A percentile compares a stretch with the other conserved stretches of the same genome.
These are phyloP conservation scores for Lippia alba DNA, from an alignment of 305 asterid genomes.

Conservation along the genomic window DNA sequence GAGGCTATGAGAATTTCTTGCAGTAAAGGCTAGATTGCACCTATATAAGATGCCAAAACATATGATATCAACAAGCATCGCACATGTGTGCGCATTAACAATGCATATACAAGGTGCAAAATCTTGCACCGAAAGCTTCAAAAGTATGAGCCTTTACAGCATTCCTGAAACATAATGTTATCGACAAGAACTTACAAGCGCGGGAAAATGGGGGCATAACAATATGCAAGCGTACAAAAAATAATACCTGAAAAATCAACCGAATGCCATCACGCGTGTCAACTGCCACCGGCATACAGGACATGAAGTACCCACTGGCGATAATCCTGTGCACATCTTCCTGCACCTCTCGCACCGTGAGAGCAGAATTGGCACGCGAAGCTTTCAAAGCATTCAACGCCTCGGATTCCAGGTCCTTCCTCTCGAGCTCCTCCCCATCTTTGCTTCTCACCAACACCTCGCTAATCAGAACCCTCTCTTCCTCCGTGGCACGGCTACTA, in stretches of 20 bases:
- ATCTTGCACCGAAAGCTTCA: neutral
- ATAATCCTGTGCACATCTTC: constrained; percentile 92
- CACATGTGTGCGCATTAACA: neutral
- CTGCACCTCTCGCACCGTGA: constrained; percentile 87
- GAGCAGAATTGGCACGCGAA: constrained; percentile 83
- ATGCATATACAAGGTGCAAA: neutral
- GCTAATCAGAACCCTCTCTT: constrained; percentile 88
- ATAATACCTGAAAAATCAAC: constrained; percentile 86
- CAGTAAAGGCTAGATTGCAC: neutral
- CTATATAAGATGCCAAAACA: neutral
- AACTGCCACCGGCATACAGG: constrained; percentile 94
- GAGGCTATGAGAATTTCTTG: neutral
- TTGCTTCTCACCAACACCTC: constrained; percentile 87
- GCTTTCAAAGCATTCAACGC: constrained; percentile 86
- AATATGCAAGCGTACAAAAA: neutral
- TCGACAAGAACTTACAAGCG: neutral
- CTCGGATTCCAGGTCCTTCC: constrained; percentile 88
- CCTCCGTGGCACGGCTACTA: constrained; percentile 51
- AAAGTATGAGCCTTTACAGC: constrained; percentile 4
- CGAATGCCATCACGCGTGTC: constrained; percentile 95
- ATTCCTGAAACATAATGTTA: neutral
- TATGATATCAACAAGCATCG: neutral
- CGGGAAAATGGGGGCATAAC: neutral
- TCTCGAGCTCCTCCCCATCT: constrained; percentile 90
- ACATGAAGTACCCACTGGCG: constrained; percentile 86